Evolutionary conservation across 2,329 filamentous ascomycete genomes (phyloP).

Genomic region (Verticillium albo-atrum): DNA sequence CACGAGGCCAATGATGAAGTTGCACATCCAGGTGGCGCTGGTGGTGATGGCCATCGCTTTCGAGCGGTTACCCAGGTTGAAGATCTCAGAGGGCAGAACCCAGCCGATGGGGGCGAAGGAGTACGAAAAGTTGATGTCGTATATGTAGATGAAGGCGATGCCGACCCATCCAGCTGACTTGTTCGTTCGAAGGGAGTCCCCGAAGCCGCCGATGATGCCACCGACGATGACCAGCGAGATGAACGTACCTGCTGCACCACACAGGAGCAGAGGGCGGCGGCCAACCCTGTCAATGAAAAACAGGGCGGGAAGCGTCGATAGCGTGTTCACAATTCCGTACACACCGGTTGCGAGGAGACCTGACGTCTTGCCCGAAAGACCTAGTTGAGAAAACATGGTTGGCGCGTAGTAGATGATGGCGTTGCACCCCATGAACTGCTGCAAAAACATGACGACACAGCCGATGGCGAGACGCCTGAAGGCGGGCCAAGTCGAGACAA

Average conservation of each 20-base stretch:
- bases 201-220: constrained; percentile 44
- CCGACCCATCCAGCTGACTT: constrained; percentile 52
- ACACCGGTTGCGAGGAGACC: constrained; percentile 52
- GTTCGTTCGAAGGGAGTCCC: constrained; percentile 39
- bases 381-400: constrained; percentile 38
- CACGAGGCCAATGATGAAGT: constrained; percentile 29
- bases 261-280: constrained; percentile 38
- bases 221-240: constrained; percentile 53
- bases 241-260: constrained; percentile 22
- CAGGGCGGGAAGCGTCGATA: constrained; percentile 33
- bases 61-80: constrained; percentile 50
- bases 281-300: constrained; percentile 40
- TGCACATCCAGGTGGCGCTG: constrained; percentile 53
- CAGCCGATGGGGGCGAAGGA: constrained; percentile 43
- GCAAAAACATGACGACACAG: constrained; percentile 54
- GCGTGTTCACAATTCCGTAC: constrained; percentile 50
- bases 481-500: constrained; percentile 20
- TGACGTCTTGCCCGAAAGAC: constrained; percentile 35
- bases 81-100: constrained; percentile 55
- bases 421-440: constrained; percentile 49
- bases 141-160: constrained; percentile 54
- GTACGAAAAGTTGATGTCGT: constrained; percentile 34
- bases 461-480: constrained; percentile 48
- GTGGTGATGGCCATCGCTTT: constrained; percentile 58
- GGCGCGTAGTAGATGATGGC: constrained; percentile 45